Evolutionary conservation across 1,284 basidiomycete genomes (phyloP).

Genomic region (Rhodotorula mucilaginosa): DNA sequence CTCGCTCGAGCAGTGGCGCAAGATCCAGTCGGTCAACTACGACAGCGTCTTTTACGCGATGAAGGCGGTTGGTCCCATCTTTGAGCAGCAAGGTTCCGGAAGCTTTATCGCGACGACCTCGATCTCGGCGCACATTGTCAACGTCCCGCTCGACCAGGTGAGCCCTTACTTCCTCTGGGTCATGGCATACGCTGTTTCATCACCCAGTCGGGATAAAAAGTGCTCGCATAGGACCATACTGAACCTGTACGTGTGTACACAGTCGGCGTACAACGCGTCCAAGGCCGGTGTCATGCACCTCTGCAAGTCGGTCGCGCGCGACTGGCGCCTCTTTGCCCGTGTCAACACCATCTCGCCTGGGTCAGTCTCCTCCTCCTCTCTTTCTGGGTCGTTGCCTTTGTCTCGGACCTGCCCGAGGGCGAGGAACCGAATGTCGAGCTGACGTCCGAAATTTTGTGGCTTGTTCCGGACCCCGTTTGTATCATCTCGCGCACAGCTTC

Average conservation of each 20-base stretch:
- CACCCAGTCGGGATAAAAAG: not conserved
- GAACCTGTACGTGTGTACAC: conserved; percentile 26
- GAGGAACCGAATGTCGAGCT: too few relatives aligned
- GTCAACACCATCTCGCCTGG: conserved; percentile 48
- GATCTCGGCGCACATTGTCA: conserved; percentile 58
- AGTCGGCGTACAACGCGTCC: conserved; percentile 46
- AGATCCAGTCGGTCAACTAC: conserved; percentile 49
- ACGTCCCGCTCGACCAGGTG: conserved; percentile 53
- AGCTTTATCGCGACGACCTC: conserved; percentile 56
- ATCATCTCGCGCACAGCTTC: conserved; percentile 20
- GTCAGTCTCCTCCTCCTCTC: conserved; percentile 6
- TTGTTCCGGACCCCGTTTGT: too few relatives aligned
- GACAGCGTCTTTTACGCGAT: conserved; percentile 54
- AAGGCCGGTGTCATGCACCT: conserved; percentile 58
- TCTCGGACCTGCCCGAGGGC: too few relatives aligned
- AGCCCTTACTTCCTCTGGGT: conserved; percentile 45
- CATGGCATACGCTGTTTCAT: not conserved
- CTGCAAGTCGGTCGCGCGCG: conserved; percentile 60
- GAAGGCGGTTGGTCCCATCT: conserved; percentile 46
- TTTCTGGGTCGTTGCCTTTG: too few relatives aligned
- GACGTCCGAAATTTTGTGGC: too few relatives aligned
- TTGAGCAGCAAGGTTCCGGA: conserved; percentile 45
- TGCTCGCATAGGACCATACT: not conserved
- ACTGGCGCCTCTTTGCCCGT: conserved; percentile 54
- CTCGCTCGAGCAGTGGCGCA: conserved; percentile 52